A percentile compares a stretch with the other conserved stretches of the same genome.
phyloP scores from a whole-genome alignment of 2,329 filamentous ascomycete genomes.

The Aureobasidium melanogenum region DNA sequence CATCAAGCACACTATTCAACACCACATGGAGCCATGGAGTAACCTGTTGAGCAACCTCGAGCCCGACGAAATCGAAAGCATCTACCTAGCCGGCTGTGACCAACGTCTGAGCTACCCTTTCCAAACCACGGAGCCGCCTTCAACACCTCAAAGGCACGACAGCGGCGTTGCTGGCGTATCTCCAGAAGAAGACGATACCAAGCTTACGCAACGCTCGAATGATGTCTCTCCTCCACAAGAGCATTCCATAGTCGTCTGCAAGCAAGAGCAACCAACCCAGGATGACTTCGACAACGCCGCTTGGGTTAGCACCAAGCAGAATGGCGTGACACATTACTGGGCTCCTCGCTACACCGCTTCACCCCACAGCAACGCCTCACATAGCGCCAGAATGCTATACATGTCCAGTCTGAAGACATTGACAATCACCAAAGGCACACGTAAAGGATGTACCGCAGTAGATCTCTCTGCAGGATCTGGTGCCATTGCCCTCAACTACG shows the following conservation, averaged over 20 bases:
- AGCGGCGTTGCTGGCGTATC: not conserved
- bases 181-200: not conserved
- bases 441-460: constrained; percentile 35
- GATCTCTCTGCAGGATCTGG: constrained; percentile 91
- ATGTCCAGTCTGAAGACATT: constrained; percentile 23
- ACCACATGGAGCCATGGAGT: constrained; percentile 29
- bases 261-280: constrained; percentile 20
- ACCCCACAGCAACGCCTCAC: constrained; percentile 77
- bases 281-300: constrained; percentile 58
- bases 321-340: constrained; percentile 74
- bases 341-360: constrained; percentile 92
- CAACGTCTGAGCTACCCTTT: constrained; percentile 47
- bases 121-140: constrained; percentile 36
- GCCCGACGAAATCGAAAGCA: constrained; percentile 22
- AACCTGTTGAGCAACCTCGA: constrained; percentile 23
- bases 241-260: not conserved
- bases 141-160: not conserved
- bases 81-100: constrained; percentile 35
- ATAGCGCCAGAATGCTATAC: constrained; percentile 67
- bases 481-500: constrained; percentile 85
- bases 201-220: not conserved
- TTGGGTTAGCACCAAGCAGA: constrained; percentile 70
- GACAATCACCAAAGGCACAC: constrained; percentile 14
- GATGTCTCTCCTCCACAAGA: not conserved
- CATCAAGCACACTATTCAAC: constrained; percentile 32